Evolutionary conservation across 1,139 yeast species (phyloP).

Genomic region (Saccharomyces hybrid): DNA sequence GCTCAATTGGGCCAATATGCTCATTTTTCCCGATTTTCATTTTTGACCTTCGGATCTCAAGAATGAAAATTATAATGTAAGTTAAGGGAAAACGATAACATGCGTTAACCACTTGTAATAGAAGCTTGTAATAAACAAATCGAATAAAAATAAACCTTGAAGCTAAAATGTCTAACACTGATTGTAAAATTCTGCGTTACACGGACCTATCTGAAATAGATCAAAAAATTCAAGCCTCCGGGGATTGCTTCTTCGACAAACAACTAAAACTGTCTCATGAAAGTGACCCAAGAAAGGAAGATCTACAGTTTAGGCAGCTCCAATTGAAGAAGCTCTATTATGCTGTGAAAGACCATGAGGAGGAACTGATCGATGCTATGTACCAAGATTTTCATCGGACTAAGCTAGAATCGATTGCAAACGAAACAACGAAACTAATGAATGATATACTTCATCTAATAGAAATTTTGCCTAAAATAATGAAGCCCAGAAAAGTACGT

Average conservation of each 20-base stretch:
- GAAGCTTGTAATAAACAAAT: no score
- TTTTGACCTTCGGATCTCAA: no score
- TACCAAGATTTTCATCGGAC: conserved; percentile 60
- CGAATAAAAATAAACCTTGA: neutral
- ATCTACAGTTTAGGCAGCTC: conserved; percentile 50
- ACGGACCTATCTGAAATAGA: conserved; percentile 21
- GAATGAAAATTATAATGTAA: no score
- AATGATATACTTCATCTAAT: conserved; percentile 57
- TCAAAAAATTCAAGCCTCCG: conserved; percentile 12
- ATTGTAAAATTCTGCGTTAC: conserved; percentile 6
- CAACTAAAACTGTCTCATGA: conserved; percentile 15
- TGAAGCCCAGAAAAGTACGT: conserved; percentile 44
- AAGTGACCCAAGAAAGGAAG: conserved; percentile 28
- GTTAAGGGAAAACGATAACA: neutral
- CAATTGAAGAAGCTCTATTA: conserved; percentile 64
- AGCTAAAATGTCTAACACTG: neutral
- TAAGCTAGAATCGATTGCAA: conserved; percentile 48
- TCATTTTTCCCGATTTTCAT: no score
- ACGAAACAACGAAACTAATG: conserved; percentile 48
- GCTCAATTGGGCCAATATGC: no score
- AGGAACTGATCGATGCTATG: conserved; percentile 51
- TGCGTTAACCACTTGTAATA: no score
- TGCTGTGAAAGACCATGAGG: conserved; percentile 54
- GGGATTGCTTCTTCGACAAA: conserved; percentile 14
- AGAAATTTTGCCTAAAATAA: conserved; percentile 54